phyloP scores from a whole-genome alignment of 2,329 filamentous ascomycete genomes.

The Raffaelea deltoideospora region DNA sequence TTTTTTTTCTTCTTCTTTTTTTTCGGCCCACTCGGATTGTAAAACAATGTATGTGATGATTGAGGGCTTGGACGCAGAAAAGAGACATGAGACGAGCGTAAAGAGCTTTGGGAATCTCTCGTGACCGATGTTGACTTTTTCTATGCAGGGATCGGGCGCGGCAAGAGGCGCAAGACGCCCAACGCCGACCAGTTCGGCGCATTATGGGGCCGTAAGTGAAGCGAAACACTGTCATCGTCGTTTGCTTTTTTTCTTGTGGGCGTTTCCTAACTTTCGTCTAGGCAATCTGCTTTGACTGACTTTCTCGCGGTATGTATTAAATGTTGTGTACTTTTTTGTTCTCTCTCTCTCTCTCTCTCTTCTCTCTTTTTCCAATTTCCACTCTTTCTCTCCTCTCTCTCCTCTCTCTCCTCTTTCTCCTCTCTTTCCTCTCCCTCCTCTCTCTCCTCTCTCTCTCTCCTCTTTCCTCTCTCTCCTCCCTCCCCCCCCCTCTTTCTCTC shows the following conservation, averaged over 20 bases:
- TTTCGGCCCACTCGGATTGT: too few relatives aligned
- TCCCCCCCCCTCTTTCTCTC: too few relatives aligned
- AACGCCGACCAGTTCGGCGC: conserved; percentile 3
- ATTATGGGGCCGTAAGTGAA: conserved; percentile 18
- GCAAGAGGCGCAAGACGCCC: conserved; percentile 1
- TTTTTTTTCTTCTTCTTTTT: too few relatives aligned
- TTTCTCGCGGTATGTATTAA: conserved; percentile 25
- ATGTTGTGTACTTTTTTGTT: not conserved
- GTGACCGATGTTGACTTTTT: not conserved
- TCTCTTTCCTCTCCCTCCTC: too few relatives aligned
- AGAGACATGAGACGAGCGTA: not conserved
- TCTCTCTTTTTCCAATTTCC: too few relatives aligned
- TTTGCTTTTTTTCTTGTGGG: not conserved
- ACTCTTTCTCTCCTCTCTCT: too few relatives aligned
- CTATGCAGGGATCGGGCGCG: conserved; percentile 3
- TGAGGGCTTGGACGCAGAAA: not conserved
- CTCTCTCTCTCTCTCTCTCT: not conserved
- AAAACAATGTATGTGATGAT: too few relatives aligned
- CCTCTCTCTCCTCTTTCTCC: too few relatives aligned
- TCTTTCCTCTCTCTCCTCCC: too few relatives aligned
- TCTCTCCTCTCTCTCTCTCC: too few relatives aligned
- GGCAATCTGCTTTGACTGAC: conserved; percentile 37
- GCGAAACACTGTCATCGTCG: not conserved
- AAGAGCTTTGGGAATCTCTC: not conserved
- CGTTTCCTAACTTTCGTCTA: conserved; percentile 2